Conservation (phyloP, 1,139 yeast species). For the Debaryomyces sp. region DNA sequence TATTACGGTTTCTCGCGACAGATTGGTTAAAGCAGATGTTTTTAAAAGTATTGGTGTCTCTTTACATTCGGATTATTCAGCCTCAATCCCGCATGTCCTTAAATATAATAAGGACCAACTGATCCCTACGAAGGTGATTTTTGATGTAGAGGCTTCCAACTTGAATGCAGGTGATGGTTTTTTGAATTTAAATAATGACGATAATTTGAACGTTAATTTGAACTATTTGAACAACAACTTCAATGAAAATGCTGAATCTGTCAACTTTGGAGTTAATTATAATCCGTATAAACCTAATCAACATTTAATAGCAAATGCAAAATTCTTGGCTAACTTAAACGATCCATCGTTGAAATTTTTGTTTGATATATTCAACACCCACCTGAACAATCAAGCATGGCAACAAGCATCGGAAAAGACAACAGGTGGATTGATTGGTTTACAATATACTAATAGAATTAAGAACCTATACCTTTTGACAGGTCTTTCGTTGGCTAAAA, state of each 20-base stretch:
- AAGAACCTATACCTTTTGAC: constrained; percentile 26
- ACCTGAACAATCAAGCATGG: constrained; percentile 45
- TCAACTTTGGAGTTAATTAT: constrained; percentile 45
- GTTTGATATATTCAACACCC: constrained; percentile 36
- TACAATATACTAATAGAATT: constrained; percentile 28
- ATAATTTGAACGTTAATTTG: constrained; percentile 40
- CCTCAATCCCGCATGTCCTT: constrained; percentile 28
- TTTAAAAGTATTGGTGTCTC: constrained; percentile 40
- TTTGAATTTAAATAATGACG: constrained; percentile 43
- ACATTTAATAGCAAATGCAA: constrained; percentile 39
- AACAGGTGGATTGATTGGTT: constrained; percentile 48
- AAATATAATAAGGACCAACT: constrained; percentile 39
- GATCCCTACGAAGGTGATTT: constrained; percentile 40
- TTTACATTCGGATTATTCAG: constrained; percentile 36
- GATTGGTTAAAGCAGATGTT: constrained; percentile 44
- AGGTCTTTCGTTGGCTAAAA: constrained; percentile 47
- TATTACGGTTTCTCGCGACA: constrained; percentile 29
- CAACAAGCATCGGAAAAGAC: constrained; percentile 36
- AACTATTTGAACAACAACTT: constrained; percentile 47
- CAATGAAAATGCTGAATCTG: constrained; percentile 46
- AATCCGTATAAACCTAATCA: constrained; percentile 51
- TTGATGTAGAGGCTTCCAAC: constrained; percentile 37
- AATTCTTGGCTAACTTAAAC: constrained; percentile 38
- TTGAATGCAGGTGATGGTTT: constrained; percentile 40
- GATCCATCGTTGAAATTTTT: constrained; percentile 45